Base-by-base conservation (phyloP, 2,329 filamentous ascomycete genomes). In the Lomentospora prolificans region DNA sequence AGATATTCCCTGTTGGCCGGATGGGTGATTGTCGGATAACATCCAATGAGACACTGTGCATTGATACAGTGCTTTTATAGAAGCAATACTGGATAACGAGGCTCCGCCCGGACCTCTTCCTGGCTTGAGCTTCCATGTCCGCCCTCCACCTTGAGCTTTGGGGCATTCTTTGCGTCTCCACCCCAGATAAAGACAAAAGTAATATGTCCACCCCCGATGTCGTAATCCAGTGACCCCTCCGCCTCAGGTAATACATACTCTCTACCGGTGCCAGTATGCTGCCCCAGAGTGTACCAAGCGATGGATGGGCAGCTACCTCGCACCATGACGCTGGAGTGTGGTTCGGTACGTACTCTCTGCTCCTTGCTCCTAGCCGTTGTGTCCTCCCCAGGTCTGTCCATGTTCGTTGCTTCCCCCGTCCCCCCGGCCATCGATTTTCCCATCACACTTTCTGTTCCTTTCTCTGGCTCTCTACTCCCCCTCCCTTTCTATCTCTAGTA, bases 341-440 rank as follows among this genome's bases (percentile, higher is more conserved):
- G 44, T 25, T 22, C 44, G 44, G 44, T 48, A 48, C 44, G 44
- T 48, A 48, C 30, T n/a, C 36, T 41, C 3, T 17, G 14, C 14
- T 48, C 17, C 44, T 25, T 22, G 17, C 22, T 22, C 44, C 17
- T 22, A n/a, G 22, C 44, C 17, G 22, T 27, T 48, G 44, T 14
- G 17, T 48, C 44, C 44, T 48, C 44, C 22, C 4, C 17, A 22
- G 14, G 19, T 48, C 44, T n/a, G n/a, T n/a, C n/a, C 22, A 19
- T 48, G 44, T 48, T 48, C 10, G 44, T 48, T 48, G 50, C 50
- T 51, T 50, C 25, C 46, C 46, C 46, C 25, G 17, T 22, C 46
- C 50, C 30, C 30, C 50, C 50, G 27, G 25, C 50, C 50, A 51
- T 51, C 30, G 30, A 30, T 51, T 33, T 51, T 30, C 50, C 44